Base-by-base conservation (phyloP, 257 asterid genomes). In the Solanum etuberosum region DNA sequence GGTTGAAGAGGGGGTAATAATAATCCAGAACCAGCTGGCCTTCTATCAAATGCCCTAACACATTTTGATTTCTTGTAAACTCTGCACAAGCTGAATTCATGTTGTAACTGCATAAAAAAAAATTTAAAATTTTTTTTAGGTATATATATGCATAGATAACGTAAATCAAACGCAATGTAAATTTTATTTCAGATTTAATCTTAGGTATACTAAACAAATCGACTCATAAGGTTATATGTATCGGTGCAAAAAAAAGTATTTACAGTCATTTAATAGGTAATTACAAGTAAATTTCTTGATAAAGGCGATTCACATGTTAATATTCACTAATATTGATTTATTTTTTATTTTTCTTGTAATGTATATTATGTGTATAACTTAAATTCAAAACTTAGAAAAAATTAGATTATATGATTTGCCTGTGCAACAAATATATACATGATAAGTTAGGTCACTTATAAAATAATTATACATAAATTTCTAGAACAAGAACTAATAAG, bases 11-110 rank as follows among this genome's bases (percentile, higher is more conserved):
- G 84, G 38, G n/a, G 37, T 78, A 78, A 25, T n/a, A 40, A n/a
- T n/a, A 76, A 12, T 76, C 83, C 83, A 78, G 34, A 78, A 78
- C 65, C 63, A 78, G 91, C 42, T 42, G 93, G 94, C 15, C 95
- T 92, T 68, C 96, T 86, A 88, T 93, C 95, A 65, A 92, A 93
- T 38, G 93, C 92, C 89, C 94, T 86, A 7, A 90, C 5, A 83
- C 86, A 63, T 80, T 90, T 93, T 86, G 96, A 89, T 78, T 83
- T 88, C 37, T 85, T 88, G 91, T 93, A 93, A 18, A 92, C 78
- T 86, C 96, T 89, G 90, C 94, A 93, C 73, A 92, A 77, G 90
- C 95, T 92, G 67, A 92, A 35, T 83, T 92, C 94, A 77, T 91
- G 90, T 29, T 87, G 85, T 32, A 92, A 8, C 96, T 92, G 87